phyloP scores from a whole-genome alignment of 176 grass and related monocot species.

The Musa troglodytarum region DNA sequence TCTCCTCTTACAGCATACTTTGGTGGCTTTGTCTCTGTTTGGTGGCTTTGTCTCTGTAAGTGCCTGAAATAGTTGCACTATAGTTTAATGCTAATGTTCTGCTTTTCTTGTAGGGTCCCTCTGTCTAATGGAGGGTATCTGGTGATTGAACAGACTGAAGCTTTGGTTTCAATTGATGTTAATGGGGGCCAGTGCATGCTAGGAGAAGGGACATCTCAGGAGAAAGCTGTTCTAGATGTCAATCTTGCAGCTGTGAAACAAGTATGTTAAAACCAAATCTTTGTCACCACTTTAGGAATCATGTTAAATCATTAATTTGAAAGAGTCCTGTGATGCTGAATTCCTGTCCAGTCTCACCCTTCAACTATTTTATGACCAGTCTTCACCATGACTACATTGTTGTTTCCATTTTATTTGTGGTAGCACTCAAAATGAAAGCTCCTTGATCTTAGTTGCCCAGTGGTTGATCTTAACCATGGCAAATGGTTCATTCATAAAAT shows the following conservation, averaged over 20 bases:
- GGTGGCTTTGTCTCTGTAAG: not conserved
- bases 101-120: slow-evolving; percentile 48
- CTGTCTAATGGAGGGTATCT: slow-evolving; percentile 76
- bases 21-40: not conserved
- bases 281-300: slow-evolving; percentile 17
- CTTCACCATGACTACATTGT: not conserved
- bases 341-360: too few species aligned
- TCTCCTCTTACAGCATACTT: not conserved
- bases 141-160: slow-evolving; percentile 97
- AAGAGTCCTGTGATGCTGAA: not conserved
- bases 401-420: not conserved
- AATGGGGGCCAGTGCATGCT: slow-evolving; percentile 83
- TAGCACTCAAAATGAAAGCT: not conserved
- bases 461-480: too few species aligned
- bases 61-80: not conserved
- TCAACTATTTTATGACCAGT: not conserved
- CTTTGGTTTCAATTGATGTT: slow-evolving; percentile 91
- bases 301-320: slow-evolving; percentile 14
- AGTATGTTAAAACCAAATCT: slow-evolving; percentile 38
- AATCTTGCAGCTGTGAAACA: slow-evolving; percentile 95
- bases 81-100: slow-evolving; percentile 23
- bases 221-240: slow-evolving; percentile 75
- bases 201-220: slow-evolving; percentile 68
- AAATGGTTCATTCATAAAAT: too few species aligned
- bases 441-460: too few species aligned